Evolutionary conservation across 495 filamentous ascomycete genomes (phyloP), one percentile per base, ranked within the genome.

Genomic region (Podospora pseudopauciseta): DNA sequence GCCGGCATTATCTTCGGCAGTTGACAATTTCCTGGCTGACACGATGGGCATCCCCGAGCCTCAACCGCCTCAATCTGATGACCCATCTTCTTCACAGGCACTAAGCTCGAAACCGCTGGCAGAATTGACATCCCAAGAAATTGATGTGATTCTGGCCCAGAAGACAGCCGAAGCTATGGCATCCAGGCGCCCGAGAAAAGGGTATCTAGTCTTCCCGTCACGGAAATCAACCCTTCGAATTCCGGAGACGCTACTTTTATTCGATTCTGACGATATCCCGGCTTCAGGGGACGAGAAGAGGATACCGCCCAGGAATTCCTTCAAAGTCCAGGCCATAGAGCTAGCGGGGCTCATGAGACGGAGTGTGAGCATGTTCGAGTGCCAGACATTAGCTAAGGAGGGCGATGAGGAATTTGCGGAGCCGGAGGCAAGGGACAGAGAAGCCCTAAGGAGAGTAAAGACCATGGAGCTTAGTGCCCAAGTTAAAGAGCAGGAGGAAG

Each of bases 161-260:
- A 57, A 61, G 20, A 20, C 64, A 57, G 2, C 16, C 16, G 32
- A 39, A 66, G 26, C 66, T 3, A 68, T 60, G 3, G 71, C 64
- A 7, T 44, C 19, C 6, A 56, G 49, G 7, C 60, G 72, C 4
- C 75, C 77, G 1, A 68, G 73, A 1, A 76, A 74, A 30, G 69
- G 61, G 1, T 68, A 70, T 55, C 73, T 83, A 15, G 53, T 55
- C 30, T 84, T 80, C 56, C 81, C 82, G 16, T 77, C 81, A 2
- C 67, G 70, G 1, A 27, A 64, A 2, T 79, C 79, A 6, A 76
- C 71, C 15, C 74, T 82, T 0, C 69, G 72, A 39, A 75, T 83
- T 2, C 82, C 82, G 16, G 68, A 73, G 49, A 70, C 73, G 6
- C 57, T 84, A 5, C 39, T 49, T 49, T 3, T 49, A 1, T 60